phyloP scores from a whole-genome alignment of 495 filamentous ascomycete species.

The Emericellopsis terricola region DNA sequence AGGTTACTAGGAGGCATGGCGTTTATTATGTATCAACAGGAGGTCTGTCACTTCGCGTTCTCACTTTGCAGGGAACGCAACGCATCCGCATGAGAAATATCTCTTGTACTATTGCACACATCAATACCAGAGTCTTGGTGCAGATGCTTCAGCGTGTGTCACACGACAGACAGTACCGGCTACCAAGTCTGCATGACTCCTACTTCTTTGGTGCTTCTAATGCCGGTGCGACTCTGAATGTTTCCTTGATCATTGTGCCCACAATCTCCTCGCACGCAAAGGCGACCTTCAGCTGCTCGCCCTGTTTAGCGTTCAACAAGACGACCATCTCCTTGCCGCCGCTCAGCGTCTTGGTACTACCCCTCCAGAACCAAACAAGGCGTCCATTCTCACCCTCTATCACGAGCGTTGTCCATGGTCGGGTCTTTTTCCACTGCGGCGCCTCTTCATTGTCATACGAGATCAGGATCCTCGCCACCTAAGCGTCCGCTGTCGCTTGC shows the following conservation, averaged over 20 bases:
- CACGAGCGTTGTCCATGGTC: slow-evolving; percentile 54
- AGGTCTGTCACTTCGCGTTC: background rate
- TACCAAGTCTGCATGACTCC: background rate
- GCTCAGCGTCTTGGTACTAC: slow-evolving; percentile 46
- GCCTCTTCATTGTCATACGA: slow-evolving; percentile 55
- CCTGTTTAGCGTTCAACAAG: slow-evolving; percentile 31
- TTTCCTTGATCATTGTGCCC: too few species aligned
- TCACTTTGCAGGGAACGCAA: background rate
- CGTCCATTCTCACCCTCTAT: slow-evolving; percentile 59
- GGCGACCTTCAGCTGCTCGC: slow-evolving; percentile 50
- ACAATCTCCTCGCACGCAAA: slow-evolving; percentile 83
- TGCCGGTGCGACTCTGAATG: too few species aligned
- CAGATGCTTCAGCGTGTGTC: background rate
- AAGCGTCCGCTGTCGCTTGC: slow-evolving; percentile 8
- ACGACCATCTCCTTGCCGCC: slow-evolving; percentile 39
- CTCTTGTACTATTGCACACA: too few species aligned
- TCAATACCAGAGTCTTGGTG: background rate
- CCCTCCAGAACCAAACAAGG: slow-evolving; percentile 62
- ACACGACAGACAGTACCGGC: background rate
- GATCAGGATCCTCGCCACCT: slow-evolving; percentile 41
- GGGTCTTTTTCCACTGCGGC: slow-evolving; percentile 38
- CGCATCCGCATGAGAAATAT: too few species aligned
- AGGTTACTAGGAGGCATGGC: too few species aligned
- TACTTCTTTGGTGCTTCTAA: too few species aligned
- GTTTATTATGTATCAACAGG: slow-evolving; percentile 1